Evolutionary conservation across 495 filamentous ascomycete species (phyloP).

Genomic region (Aspergillus ostianus): DNA sequence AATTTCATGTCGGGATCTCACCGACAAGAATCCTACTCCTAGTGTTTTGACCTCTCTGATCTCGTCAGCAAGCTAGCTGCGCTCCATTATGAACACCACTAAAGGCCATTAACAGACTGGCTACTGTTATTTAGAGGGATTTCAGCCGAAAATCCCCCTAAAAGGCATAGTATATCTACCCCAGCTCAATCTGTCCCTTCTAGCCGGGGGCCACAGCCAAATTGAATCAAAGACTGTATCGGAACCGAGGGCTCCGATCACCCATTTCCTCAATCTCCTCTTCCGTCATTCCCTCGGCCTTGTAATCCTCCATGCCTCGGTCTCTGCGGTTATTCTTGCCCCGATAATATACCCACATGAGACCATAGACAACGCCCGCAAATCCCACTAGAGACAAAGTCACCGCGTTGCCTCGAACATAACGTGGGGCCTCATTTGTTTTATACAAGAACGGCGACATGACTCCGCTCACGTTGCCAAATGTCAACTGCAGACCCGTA

Average conservation of each 20-base stretch:
- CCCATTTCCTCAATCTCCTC: conserved; percentile 68
- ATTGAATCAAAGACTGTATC: conserved; percentile 36
- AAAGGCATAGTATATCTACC: not conserved
- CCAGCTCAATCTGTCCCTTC: not conserved
- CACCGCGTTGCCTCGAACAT: conserved; percentile 43
- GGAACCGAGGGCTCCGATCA: conserved; percentile 63
- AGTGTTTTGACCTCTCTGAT: too few species aligned
- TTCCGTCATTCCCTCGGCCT: conserved; percentile 55
- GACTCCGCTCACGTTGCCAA: conserved; percentile 67
- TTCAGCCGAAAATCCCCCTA: not conserved
- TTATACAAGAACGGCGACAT: conserved; percentile 61
- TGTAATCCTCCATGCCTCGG: conserved; percentile 51
- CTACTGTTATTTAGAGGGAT: too few species aligned
- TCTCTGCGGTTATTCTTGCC: conserved; percentile 55
- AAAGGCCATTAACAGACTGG: too few species aligned
- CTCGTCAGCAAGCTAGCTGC: too few species aligned
- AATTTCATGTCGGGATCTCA: not conserved
- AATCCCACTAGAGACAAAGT: conserved; percentile 47
- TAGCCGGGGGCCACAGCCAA: not conserved
- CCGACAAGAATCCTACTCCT: too few species aligned
- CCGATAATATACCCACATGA: conserved; percentile 56
- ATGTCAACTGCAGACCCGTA: conserved; percentile 63
- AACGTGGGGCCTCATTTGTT: conserved; percentile 39
- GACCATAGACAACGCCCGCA: conserved; percentile 40
- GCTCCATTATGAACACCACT: too few species aligned